Evolutionary conservation across 768 basidiomycete species (phyloP).

Genomic region (Boletus reticuloceps): DNA sequence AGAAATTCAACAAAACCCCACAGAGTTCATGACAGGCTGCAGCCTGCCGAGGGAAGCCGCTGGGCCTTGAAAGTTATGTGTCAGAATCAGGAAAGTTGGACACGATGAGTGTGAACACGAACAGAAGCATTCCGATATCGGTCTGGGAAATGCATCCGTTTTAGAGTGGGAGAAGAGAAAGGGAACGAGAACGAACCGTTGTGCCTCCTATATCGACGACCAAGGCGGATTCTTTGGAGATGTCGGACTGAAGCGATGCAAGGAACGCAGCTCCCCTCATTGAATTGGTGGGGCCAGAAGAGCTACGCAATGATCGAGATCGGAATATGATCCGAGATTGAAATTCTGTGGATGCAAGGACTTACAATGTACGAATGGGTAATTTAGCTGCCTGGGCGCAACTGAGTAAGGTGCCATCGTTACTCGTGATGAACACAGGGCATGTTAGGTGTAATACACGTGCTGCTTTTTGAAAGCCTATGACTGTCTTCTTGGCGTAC

Average conservation of each 20-base stretch:
- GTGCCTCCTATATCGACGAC: conserved; percentile 69
- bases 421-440: conserved; percentile 57
- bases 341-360: conserved; percentile 21
- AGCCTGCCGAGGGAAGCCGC: conserved; percentile 61
- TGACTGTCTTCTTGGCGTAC: conserved; percentile 56
- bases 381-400: conserved; percentile 49
- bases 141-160: conserved; percentile 31
- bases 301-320: conserved; percentile 21
- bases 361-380: conserved; percentile 57
- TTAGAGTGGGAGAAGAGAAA: conserved; percentile 7
- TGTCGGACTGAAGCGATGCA: conserved; percentile 39
- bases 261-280: conserved; percentile 68
- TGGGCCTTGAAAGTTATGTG: conserved; percentile 31
- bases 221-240: conserved; percentile 39
- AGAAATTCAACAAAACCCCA: conserved; percentile 59
- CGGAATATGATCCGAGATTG: conserved; percentile 5
- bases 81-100: conserved; percentile 8
- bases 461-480: conserved; percentile 52
- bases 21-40: conserved; percentile 61
- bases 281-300: conserved; percentile 62
- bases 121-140: conserved; percentile 59
- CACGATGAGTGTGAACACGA: conserved; percentile 10
- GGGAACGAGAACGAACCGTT: conserved; percentile 34
- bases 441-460: conserved; percentile 45
- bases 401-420: conserved; percentile 54